phyloP scores from a whole-genome alignment of 345 rosid genomes.

The Citrus inodora region DNA sequence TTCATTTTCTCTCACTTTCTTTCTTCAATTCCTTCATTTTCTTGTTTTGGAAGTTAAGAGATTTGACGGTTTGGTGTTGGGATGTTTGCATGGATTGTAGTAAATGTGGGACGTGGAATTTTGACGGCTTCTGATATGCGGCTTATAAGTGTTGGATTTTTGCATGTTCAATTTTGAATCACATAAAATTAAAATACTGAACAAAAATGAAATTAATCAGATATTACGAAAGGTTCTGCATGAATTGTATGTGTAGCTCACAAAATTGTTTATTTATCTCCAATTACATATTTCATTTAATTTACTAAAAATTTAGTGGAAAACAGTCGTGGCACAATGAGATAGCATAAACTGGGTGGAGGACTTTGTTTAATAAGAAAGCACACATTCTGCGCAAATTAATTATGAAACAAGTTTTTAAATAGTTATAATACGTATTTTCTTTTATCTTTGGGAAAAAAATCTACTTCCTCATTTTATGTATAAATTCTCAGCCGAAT shows the following conservation, averaged over 20 bases:
- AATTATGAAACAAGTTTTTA: too few species aligned
- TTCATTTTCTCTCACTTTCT: constrained; percentile 18
- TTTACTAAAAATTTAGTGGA: too few species aligned
- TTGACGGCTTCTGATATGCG: constrained; percentile 29
- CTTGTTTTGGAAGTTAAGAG: background rate
- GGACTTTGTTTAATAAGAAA: too few species aligned
- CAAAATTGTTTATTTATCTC: too few species aligned
- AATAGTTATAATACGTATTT: too few species aligned
- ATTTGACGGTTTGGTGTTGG: constrained; percentile 16
- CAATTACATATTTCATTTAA: background rate
- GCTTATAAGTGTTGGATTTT: constrained; percentile 3
- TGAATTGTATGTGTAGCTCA: background rate
- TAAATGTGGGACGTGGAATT: constrained; percentile 37
- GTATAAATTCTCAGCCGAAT: background rate
- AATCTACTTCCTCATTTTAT: too few species aligned
- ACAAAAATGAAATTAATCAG: background rate
- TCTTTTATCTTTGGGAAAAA: too few species aligned
- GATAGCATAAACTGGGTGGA: too few species aligned
- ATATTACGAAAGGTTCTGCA: background rate
- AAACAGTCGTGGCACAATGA: too few species aligned
- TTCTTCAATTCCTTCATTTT: constrained; percentile 18
- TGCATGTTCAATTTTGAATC: constrained; percentile 20
- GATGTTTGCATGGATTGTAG: constrained; percentile 29
- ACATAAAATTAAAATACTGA: background rate
- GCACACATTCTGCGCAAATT: too few species aligned